Evolutionary conservation across 2,329 filamentous ascomycete genomes (phyloP), one percentile per base, ranked within the genome.

Genomic region (Diaporthe vaccinii): DNA sequence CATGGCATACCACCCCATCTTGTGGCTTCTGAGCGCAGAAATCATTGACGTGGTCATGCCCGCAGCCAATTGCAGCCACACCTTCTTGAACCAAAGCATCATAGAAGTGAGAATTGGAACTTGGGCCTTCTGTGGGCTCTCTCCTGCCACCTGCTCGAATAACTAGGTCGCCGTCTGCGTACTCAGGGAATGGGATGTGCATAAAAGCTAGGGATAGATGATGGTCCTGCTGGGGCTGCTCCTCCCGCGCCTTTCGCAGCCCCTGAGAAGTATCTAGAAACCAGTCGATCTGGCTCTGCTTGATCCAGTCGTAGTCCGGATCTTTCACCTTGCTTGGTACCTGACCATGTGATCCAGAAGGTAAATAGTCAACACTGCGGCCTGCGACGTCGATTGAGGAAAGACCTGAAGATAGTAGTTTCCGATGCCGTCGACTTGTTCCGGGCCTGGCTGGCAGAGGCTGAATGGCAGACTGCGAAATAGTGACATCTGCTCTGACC

Each of bases 41-140:
- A 72, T 83, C 81, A 74, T 83, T 82, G 31, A 81, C 80, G 62
- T 82, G 80, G 74, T 83, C 81, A 74, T 83, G 81, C n/a, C 80
- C 81, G 72, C 79, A 82, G 57, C 81, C 80, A 68, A 83, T 41
- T 75, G 81, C 81, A 51, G 75, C 61, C 72, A 82, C 71, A 22
- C 78, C 80, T 76, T 76, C 80, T 77, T 78, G 76, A 34, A 76
- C 78, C 67, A 83, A 77, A 73, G 80, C 79, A 69, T 81, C 77
- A 73, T 83, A 82, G 74, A 82, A 80, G 72, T 82, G 78, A 2
- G 81, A 80, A 74, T 83, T 82, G 72, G 75, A 75, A 61, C 79
- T 81, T 4, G 81, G 80, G 49, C 80, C 70, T 73, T 82, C 79
- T 15, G 80, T 77, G 51, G 80, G 81, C 76, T 82, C 81, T 65